Evolutionary conservation across 768 basidiomycete species (phyloP), one percentile per base, ranked within the genome.

Genomic region (Xerocomellus amylosporus): DNA sequence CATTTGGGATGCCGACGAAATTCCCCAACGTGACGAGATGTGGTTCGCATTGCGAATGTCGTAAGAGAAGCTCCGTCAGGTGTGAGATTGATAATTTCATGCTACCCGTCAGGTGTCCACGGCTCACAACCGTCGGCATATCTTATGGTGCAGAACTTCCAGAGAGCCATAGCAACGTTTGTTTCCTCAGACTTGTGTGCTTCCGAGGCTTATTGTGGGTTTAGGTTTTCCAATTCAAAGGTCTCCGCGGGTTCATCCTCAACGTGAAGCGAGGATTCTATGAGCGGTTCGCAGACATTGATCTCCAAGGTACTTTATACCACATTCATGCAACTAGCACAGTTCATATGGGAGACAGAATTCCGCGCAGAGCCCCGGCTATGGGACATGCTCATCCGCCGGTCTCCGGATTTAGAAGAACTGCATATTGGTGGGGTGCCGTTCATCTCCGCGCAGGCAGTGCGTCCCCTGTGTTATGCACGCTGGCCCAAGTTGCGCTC

Each of bases 11-110:
- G 85, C 80, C 4, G 86, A 87, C 13, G 85, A 87, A 64, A 69
- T 74, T 8, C 73, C 83, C 33, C 80, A 84, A 15, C 79, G 77
- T 33, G 88, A 90, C 55, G 83, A 86, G 57, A 86, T 91, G 85
- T 91, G 88, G 88, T 79, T 86, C 56, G 81, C 84, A 41, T 73
- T 91, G 60, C 80, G 86, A 36, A 70, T 81, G 49, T 83, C 81
- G 88, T 90, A 60, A 64, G 79, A 65, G 10, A 37, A 24, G 26
- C 7, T 8, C 5, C 20, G 15, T 45, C 51, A 7, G 30, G 12
- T 31, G 37, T 28, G 4, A 45, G 26, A 33, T 28, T 9, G 19
- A 28, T 22, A 17, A 39, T 36, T 52, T 37, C 61, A 52, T 46
- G 1, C 42, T 36, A 6, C 38, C 41, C 41, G 8, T 26, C 59